Evolutionary conservation across 2,329 filamentous ascomycete genomes (phyloP), one percentile per base, ranked within the genome.

Genomic region (Penicillium frequentans): DNA sequence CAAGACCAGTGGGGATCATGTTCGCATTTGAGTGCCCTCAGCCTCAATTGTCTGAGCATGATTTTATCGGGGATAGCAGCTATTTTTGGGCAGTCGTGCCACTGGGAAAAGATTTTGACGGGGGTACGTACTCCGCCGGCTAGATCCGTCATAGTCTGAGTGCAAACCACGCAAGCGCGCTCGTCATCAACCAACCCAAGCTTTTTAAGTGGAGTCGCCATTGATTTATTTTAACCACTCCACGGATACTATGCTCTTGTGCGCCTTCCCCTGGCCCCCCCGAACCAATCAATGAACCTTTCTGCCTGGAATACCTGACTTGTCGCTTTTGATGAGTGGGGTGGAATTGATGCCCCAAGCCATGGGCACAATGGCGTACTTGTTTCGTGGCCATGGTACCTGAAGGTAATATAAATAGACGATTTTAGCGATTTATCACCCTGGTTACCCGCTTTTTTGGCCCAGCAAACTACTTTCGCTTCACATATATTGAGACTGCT

Each of bases 111-210:
- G 33, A 6, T 49, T 45, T 29, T 37, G 45, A 23, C 52, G 48
- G 37, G 52, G 23, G 35, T 59, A 57, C 56, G 59, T 61, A 59
- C 52, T 42, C 48, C 33, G 26, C 46, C 54, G 49, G 54, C 50
- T 57, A 50, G 59, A 60, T 59, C 59, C 49, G 57, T 55, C 59
- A 47, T 51, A 51, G 54, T 54, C 13, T 19, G 13, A 46, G 39
- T 14, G 37, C 37, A 61, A 42, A 61, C 57, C 52, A 59, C 59
- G 59, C 57, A 59, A 62, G 59, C 57, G 52, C 52, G 54, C 49
- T 53, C 59, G 57, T 59, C 54, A 62, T 55, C 54, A 49, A 37
- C 57, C 57, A 55, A 55, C 49, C 59, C 57, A 59, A 61, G 57
- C 59, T 59, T 59, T 61, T 59, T 54, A 3, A 37, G 49, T 57